These are phyloP conservation scores for Trifolium fragiferum DNA, from an alignment of 306 rosid species.

Conservation along the genomic window DNA sequence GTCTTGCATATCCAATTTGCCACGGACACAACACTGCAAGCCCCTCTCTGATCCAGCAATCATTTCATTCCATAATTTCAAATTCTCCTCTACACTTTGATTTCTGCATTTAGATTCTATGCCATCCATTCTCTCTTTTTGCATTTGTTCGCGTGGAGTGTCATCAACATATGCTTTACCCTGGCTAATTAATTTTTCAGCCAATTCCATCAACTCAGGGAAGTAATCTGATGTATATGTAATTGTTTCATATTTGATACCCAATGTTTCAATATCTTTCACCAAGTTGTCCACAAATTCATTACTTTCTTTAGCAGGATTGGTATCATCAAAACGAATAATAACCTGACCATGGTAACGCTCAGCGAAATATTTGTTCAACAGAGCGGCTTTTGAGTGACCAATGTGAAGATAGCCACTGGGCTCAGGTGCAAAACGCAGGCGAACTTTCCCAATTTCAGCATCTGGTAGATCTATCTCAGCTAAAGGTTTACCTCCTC, in stretches of 20 bases:
- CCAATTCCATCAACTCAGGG: constrained; percentile 81
- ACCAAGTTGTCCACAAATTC: constrained; percentile 87
- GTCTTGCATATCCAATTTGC: constrained; percentile 93
- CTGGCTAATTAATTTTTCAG: constrained; percentile 73
- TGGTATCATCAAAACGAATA: constrained; percentile 90
- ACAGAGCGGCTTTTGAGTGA: constrained; percentile 92
- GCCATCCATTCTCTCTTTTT: constrained; percentile 88
- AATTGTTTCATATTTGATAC: constrained; percentile 66
- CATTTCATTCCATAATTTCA: constrained; percentile 88
- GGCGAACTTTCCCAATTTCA: constrained; percentile 80
- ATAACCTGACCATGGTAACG: constrained; percentile 73
- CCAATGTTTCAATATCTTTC: constrained; percentile 84
- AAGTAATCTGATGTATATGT: constrained; percentile 93
- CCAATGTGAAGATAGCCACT: constrained; percentile 98
- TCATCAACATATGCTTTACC: constrained; percentile 96
- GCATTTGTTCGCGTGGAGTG: constrained; percentile 94
- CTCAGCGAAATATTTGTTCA: constrained; percentile 89
- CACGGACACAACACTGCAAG: constrained; percentile 86
- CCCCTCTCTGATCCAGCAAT: constrained; percentile 85
- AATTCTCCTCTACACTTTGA: constrained; percentile 66
- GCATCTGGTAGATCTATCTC: constrained; percentile 94
- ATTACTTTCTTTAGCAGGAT: constrained; percentile 96
- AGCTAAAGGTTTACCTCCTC: constrained; percentile 53
- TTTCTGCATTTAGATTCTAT: constrained; percentile 77
- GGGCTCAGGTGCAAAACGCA: constrained; percentile 96